Evolutionary conservation across 345 rosid genomes (phyloP), one percentile per base, ranked within the genome.

Genomic region (Viola odorata): DNA sequence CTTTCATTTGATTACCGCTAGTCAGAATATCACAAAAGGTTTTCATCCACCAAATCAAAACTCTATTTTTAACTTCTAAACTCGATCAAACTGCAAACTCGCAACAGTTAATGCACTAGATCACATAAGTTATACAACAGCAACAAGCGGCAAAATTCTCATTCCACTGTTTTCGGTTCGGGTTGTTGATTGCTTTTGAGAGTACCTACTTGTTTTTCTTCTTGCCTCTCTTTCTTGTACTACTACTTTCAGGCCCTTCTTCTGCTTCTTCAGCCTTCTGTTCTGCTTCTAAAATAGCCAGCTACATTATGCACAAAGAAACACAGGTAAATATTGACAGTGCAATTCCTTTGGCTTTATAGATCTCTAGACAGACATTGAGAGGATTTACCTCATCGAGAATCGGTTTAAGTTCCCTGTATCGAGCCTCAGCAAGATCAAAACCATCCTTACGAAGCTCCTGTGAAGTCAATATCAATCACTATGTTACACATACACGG

Each of bases 371-470:
- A 13, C 45, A 60, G 61, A n/a, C 44, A 55, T 23, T 13, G 54
- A 41, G 41, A 63, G 14, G 57, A n/a, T 41, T 71, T 55, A 92
- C 96, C 96, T 92, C 98, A 50, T 92, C 96, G 8, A 92, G 87
- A 78, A 92, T 72, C 38, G 96, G 96, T 75, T 92, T 87, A 49
- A 92, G 96, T 73, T 92, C 98, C 65, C 76, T 73, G 68, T 87
- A 89, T 45, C 96, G 85, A 69, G 81, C 78, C 63, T 89, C 86
- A 16, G 98, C 96, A 12, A 92, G 96, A 75, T 89, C 96, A 71
- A 92, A 92, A 42, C 96, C 98, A 75, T 92, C 98, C 72, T 81
- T 92, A 4, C 96, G 88, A 61, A 89, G 87, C 80, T 92, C 98
- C 96, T 92, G 82, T 48, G 40, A 63, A 47, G 49, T 47, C 74